phyloP scores from a whole-genome alignment of 2,329 filamentous ascomycete species.

The Fusarium udum region DNA sequence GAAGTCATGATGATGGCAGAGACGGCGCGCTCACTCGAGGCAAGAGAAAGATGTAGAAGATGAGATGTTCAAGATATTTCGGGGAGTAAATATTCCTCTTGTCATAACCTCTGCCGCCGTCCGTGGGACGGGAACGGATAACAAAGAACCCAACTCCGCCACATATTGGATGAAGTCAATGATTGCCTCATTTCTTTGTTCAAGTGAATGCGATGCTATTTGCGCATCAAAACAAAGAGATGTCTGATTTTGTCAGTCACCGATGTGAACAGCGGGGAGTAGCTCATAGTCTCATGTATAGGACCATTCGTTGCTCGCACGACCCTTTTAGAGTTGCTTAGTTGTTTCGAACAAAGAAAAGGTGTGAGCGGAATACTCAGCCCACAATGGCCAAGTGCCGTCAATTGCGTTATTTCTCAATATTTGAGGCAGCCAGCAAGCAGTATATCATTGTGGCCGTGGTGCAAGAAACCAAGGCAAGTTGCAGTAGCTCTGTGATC shows the following conservation, averaged over 20 bases:
- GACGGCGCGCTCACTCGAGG: background rate
- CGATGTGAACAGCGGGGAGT: background rate
- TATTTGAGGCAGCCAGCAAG: background rate
- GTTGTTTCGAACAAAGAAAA: conserved; percentile 36
- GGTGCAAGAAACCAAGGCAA: background rate
- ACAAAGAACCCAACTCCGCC: conserved; percentile 33
- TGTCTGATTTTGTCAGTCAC: background rate
- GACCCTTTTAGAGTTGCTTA: conserved; percentile 14
- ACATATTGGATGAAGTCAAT: background rate
- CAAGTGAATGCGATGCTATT: background rate
- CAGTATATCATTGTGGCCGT: background rate
- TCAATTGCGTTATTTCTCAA: background rate
- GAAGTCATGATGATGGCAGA: conserved; percentile 10
- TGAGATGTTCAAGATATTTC: background rate
- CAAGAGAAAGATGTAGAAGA: background rate
- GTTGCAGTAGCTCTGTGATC: background rate
- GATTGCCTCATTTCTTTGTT: conserved; percentile 31
- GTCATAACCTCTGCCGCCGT: background rate
- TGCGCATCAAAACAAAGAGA: conserved; percentile 13
- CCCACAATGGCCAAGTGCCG: background rate
- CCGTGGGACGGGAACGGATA: background rate
- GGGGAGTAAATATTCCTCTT: background rate
- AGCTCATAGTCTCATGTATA: background rate
- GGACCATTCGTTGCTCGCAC: background rate
- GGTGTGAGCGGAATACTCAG: background rate